phyloP scores from a whole-genome alignment of 805 yeast species.

The Ogataea nakhonphanomensis region DNA sequence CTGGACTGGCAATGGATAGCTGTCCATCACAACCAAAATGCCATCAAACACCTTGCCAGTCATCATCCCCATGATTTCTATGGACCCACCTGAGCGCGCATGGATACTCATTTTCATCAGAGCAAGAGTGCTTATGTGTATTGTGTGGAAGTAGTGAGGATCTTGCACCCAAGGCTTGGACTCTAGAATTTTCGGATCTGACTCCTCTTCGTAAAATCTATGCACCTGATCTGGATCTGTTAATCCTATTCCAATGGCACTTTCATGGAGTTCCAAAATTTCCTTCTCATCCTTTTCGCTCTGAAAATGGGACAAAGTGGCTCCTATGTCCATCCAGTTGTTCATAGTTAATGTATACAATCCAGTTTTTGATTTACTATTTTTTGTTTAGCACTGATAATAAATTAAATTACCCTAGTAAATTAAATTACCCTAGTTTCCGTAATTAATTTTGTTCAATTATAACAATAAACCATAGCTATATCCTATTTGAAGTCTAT shows the following conservation, averaged over 20 bases:
- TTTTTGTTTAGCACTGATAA: neutral
- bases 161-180: slow-evolving; percentile 55
- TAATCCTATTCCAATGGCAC: slow-evolving; percentile 7
- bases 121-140: slow-evolving; percentile 67
- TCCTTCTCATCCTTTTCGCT: neutral
- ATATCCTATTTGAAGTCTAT: slow-evolving; percentile 3
- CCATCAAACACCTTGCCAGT: slow-evolving; percentile 65
- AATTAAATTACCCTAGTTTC: no score
- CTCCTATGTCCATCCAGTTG: slow-evolving; percentile 3
- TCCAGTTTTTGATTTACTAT: neutral
- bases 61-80: slow-evolving; percentile 95
- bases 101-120: slow-evolving; percentile 73
- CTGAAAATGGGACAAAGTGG: slow-evolving; percentile 3
- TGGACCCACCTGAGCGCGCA: slow-evolving; percentile 78
- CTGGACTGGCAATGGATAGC: slow-evolving; percentile 85
- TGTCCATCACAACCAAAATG: slow-evolving; percentile 69
- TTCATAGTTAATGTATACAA: neutral
- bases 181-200: slow-evolving; percentile 14
- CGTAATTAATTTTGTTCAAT: no score
- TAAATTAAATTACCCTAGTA: no score
- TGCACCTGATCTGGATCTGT: slow-evolving; percentile 8
- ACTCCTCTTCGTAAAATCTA: slow-evolving; percentile 14
- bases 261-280: neutral
- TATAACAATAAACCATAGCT: neutral
- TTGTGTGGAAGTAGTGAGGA: slow-evolving; percentile 58